Conservation (phyloP, 805 yeast genomes). For the Sugiyamaella valdiviana region DNA sequence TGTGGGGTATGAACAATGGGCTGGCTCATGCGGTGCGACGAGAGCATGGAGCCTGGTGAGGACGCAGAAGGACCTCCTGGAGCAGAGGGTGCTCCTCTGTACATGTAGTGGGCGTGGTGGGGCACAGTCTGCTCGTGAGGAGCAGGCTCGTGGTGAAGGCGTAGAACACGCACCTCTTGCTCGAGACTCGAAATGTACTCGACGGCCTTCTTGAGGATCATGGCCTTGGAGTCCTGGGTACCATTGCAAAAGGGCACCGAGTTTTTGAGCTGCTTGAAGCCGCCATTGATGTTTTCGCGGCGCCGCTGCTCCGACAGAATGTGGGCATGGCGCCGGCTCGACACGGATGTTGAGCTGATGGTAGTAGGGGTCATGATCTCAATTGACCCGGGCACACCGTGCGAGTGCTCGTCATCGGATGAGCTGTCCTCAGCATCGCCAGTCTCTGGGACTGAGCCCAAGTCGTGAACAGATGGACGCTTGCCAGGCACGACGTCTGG, state of each 20-base stretch:
- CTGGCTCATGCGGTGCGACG: not conserved
- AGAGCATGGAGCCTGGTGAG: not conserved
- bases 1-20: constrained; percentile 1
- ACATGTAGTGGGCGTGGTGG: constrained; percentile 3
- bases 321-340: constrained; percentile 35
- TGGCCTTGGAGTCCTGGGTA: constrained; percentile 42
- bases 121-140: not conserved
- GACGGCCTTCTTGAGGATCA: constrained; percentile 38
- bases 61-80: constrained; percentile 1
- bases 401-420: not conserved
- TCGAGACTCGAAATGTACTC: constrained; percentile 39
- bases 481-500: not conserved
- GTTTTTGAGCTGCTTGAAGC: constrained; percentile 36
- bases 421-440: not conserved
- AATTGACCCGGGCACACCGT: constrained; percentile 7
- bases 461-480: not conserved
- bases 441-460: not conserved
- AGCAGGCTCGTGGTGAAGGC: constrained; percentile 11
- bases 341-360: constrained; percentile 19
- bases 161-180: constrained; percentile 18
- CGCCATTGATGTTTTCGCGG: constrained; percentile 42
- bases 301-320: constrained; percentile 43
- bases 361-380: constrained; percentile 22
- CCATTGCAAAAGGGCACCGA: constrained; percentile 39
- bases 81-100: not conserved